Conservation (phyloP, 768 basidiomycete genomes). For the Hirschioporus abietinus region DNA sequence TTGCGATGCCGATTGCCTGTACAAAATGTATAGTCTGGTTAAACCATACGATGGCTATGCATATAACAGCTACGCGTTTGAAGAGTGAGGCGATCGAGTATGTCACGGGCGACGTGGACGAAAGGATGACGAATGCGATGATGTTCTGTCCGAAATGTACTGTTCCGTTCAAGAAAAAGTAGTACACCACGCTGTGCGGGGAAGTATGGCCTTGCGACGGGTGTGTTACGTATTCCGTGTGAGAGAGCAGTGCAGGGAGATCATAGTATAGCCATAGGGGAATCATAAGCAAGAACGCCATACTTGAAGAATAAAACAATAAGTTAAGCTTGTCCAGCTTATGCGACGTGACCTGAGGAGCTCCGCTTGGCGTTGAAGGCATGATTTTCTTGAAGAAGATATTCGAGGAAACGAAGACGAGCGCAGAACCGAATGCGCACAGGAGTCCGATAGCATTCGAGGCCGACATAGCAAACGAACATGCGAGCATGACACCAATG, state of each 20-base stretch:
- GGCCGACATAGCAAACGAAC: conserved; percentile 85
- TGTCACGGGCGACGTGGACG: conserved; percentile 95
- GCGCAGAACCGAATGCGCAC: conserved; percentile 93
- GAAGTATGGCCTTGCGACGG: conserved; percentile 40
- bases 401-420: conserved; percentile 96
- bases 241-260: conserved; percentile 58
- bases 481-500: conserved; percentile 95
- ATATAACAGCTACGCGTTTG: conserved; percentile 97
- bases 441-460: conserved; percentile 85
- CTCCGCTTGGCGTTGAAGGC: conserved; percentile 48
- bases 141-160: conserved; percentile 97
- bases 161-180: conserved; percentile 90
- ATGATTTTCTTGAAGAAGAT: conserved; percentile 99
- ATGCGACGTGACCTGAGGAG: conserved; percentile 38
- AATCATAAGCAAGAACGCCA: conserved; percentile 94
- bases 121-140: conserved; percentile 93
- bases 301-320: conserved; percentile 86
- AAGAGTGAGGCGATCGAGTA: conserved; percentile 98
- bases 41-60: conserved; percentile 97
- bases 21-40: conserved; percentile 77
- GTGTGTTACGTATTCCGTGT: conserved; percentile 37
- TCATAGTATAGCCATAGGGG: conserved; percentile 94
- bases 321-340: conserved; percentile 98
- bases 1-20: conserved; percentile 82
- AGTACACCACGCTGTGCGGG: conserved; percentile 64